Percentiles rank a stretch among this genome's conserved stretches.
Conservation (phyloP, 169 alveolate species). For the Besnoitia besnoiti region DNA sequence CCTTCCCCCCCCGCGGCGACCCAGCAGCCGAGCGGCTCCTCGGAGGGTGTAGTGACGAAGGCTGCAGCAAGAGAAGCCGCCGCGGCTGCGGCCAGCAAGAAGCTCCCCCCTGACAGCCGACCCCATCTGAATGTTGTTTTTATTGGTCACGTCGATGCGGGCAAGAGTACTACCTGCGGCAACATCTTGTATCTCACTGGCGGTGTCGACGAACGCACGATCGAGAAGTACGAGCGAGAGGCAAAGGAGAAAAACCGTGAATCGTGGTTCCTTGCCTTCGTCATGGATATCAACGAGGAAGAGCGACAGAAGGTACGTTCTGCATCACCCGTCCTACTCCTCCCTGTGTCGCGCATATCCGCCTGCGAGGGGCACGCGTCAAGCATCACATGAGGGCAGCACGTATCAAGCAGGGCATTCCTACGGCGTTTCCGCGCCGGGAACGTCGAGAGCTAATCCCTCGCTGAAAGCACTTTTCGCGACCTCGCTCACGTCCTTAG, state of each 20-base stretch:
- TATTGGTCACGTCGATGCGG: conserved; percentile 99
- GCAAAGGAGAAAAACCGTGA: conserved; percentile 98
- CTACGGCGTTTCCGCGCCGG: no score
- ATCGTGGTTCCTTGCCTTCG: conserved; percentile 99
- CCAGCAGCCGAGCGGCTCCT: background rate
- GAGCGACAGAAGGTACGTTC: conserved; percentile 90
- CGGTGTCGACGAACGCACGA: conserved; percentile 95
- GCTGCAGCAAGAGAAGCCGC: background rate
- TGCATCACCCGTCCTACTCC: no score
- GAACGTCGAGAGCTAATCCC: no score
- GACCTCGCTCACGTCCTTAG: no score
- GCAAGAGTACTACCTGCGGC: conserved; percentile 99
- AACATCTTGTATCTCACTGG: conserved; percentile 91
- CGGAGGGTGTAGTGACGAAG: conserved; percentile 3
- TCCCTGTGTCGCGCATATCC: no score
- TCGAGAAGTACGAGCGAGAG: conserved; percentile 97
- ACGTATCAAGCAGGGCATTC: no score
- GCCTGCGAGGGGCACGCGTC: no score
- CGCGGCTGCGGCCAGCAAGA: conserved; percentile 33
- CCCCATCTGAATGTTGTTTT: conserved; percentile 95
- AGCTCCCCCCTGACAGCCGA: conserved; percentile 80
- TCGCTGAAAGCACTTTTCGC: no score
- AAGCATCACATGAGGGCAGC: no score
- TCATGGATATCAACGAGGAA: conserved; percentile 99
- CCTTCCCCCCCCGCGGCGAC: background rate